Percentiles rank a stretch among this genome's conserved stretches.
These are phyloP conservation scores for Beta lomatogona DNA, from an alignment of 179 eudicot genomes.

Conservation along the genomic window DNA sequence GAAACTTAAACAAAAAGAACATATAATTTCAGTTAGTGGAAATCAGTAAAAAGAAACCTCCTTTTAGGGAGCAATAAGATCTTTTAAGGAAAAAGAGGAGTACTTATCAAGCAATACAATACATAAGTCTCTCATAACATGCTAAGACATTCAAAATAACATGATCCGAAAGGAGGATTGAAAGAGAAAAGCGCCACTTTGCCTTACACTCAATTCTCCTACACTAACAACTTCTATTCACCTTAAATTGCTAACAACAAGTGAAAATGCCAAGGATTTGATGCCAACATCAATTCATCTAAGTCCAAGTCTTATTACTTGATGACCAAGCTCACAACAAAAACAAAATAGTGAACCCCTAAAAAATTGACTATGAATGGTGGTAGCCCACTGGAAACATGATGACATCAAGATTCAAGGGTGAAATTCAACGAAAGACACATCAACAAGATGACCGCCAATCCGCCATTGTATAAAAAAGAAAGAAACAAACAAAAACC, in stretches of 20 bases:
- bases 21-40: not conserved
- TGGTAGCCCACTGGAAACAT: not conserved
- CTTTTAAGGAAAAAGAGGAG: not conserved
- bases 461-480: not conserved
- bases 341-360: not conserved
- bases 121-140: not conserved
- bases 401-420: not conserved
- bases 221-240: no score
- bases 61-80: not conserved
- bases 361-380: not conserved
- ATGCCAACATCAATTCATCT: no score
- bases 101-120: not conserved
- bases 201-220: not conserved
- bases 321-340: not conserved
- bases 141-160: not conserved
- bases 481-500: no score
- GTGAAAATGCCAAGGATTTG: no score
- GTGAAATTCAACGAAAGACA: not conserved
- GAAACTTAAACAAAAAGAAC: not conserved
- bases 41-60: not conserved
- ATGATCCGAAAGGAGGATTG: not conserved
- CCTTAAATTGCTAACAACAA: no score
- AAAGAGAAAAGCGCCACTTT: not conserved
- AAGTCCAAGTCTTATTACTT: not conserved
- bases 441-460: not conserved